Evolutionary conservation across 306 rosid genomes (phyloP).

Genomic region (Rosa multiflora): DNA sequence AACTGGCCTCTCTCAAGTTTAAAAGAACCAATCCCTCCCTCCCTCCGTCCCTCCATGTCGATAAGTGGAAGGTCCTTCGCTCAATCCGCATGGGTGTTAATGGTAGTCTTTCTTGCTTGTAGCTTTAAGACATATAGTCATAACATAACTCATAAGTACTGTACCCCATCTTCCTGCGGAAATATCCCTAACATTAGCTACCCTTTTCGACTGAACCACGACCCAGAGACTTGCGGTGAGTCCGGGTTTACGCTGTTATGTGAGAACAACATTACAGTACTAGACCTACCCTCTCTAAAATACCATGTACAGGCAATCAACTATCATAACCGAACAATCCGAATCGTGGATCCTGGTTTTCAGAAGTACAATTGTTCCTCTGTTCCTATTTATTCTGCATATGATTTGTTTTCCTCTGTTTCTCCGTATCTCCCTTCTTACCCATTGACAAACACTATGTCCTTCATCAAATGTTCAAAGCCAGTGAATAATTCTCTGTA

Average conservation of each 20-base stretch:
- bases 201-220: background rate
- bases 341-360: constrained; percentile 21
- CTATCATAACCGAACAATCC: constrained; percentile 11
- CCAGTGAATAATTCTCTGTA: background rate
- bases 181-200: background rate
- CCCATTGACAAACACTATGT: too few relatives aligned
- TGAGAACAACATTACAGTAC: constrained; percentile 14
- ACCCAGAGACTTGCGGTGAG: background rate
- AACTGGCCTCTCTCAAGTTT: too few relatives aligned
- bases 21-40: background rate
- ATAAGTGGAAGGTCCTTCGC: background rate
- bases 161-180: constrained; percentile 21
- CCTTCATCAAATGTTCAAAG: background rate
- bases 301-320: constrained; percentile 14
- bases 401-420: too few relatives aligned
- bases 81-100: background rate
- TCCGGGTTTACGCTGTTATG: background rate
- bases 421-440: too few relatives aligned
- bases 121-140: background rate
- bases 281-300: background rate
- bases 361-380: background rate
- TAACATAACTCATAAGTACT: too few relatives aligned
- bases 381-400: background rate
- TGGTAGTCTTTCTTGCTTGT: background rate
- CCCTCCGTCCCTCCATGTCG: background rate